Percentiles rank a stretch among this genome's conserved stretches.
These are phyloP conservation scores for Picochlorum sp. DNA, from an alignment of 139 green algal genomes.

Conservation along the genomic window DNA sequence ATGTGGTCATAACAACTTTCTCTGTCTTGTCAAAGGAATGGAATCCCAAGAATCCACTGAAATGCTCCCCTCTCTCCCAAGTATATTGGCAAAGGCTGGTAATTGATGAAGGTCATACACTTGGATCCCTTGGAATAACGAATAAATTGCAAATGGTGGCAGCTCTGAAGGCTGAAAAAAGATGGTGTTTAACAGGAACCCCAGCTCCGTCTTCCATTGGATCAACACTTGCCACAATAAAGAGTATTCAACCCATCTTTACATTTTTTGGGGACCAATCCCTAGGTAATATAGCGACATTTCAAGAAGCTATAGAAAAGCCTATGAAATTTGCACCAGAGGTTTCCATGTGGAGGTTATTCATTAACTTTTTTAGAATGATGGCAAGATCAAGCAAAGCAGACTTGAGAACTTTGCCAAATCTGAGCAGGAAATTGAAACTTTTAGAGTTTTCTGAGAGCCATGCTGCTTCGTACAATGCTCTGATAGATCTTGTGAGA, in stretches of 20 bases:
- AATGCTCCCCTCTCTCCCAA: not conserved
- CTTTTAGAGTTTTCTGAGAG: slow-evolving; percentile 62
- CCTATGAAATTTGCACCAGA: not conserved
- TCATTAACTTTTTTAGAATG: slow-evolving; percentile 42
- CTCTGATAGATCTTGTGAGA: slow-evolving; percentile 53
- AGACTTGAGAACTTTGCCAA: slow-evolving; percentile 58
- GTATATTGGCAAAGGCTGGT: slow-evolving; percentile 88
- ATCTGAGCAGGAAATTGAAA: slow-evolving; percentile 27
- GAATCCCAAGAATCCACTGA: slow-evolving; percentile 4
- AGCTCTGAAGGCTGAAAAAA: slow-evolving; percentile 57
- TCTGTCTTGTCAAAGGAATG: slow-evolving; percentile 42
- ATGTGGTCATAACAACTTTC: slow-evolving; percentile 68
- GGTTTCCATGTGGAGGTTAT: slow-evolving; percentile 37
- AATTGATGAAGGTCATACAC: slow-evolving; percentile 89
- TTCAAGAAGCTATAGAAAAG: slow-evolving; percentile 25
- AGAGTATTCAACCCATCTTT: slow-evolving; percentile 80
- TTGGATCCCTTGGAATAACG: slow-evolving; percentile 63
- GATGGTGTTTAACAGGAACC: slow-evolving; percentile 91
- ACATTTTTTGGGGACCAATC: slow-evolving; percentile 72
- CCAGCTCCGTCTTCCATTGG: slow-evolving; percentile 26
- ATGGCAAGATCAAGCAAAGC: slow-evolving; percentile 79
- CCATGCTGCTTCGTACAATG: slow-evolving; percentile 84
- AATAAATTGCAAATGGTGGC: slow-evolving; percentile 71
- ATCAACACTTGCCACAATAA: slow-evolving; percentile 5
- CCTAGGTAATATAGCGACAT: slow-evolving; percentile 34